A percentile compares a stretch with the other conserved stretches of the same genome.
Evolutionary conservation across 1,139 yeast species (phyloP).

Genomic region (Pichia sp.): DNA sequence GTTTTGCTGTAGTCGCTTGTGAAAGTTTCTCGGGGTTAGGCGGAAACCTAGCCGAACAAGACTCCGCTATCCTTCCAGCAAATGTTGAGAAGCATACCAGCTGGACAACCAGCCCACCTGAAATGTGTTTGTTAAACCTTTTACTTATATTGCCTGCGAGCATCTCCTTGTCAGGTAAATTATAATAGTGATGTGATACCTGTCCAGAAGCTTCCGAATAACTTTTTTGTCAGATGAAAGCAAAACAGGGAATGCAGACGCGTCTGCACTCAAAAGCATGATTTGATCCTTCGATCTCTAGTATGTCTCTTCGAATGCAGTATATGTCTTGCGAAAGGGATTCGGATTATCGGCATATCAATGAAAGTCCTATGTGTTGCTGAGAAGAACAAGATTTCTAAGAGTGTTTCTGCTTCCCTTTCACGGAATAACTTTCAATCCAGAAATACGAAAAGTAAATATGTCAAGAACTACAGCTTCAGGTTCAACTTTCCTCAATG

Average conservation of each 20-base stretch:
- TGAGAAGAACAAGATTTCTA: slow-evolving; percentile 93
- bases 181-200: too few species aligned
- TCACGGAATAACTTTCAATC: slow-evolving; percentile 62
- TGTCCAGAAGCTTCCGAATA: too few species aligned
- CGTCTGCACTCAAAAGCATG: neutral
- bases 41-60: slow-evolving; percentile 12
- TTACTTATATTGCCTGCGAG: neutral
- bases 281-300: neutral
- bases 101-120: neutral
- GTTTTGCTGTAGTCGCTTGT: slow-evolving; percentile 40
- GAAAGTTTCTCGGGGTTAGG: slow-evolving; percentile 7
- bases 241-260: neutral
- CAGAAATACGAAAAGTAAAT: slow-evolving; percentile 53
- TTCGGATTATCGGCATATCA: neutral
- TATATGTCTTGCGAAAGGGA: neutral
- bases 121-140: neutral
- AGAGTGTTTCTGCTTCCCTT: slow-evolving; percentile 69
- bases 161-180: neutral
- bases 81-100: neutral
- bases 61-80: too few species aligned
- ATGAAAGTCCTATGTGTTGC: slow-evolving; percentile 80
- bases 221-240: neutral
- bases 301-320: neutral
- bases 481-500: slow-evolving; percentile 51
- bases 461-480: slow-evolving; percentile 76